Percentiles rank a stretch among this genome's conserved stretches.
These are phyloP conservation scores for Adenanthera pavonina DNA, from an alignment of 306 rosid species.

Conservation along the genomic window DNA sequence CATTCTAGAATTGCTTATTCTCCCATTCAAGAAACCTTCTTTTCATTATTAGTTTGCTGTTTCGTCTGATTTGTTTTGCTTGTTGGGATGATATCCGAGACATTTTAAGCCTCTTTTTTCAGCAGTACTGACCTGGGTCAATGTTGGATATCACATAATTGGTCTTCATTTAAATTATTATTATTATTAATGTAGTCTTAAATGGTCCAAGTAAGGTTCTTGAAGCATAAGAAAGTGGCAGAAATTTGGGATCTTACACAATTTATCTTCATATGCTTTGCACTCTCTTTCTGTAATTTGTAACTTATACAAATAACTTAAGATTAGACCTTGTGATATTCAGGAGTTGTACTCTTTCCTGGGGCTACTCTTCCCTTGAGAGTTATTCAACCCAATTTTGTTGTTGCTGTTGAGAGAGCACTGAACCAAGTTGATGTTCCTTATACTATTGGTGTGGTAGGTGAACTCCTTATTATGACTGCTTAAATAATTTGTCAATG, in stretches of 20 bases:
- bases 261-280: constrained; percentile 21
- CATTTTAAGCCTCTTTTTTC: constrained; percentile 19
- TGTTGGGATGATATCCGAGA: constrained; percentile 17
- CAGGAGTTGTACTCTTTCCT: constrained; percentile 95
- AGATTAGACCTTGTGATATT: constrained; percentile 35
- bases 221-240: neutral
- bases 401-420: constrained; percentile 75
- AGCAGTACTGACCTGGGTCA: neutral
- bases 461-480: constrained; percentile 47
- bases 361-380: constrained; percentile 90
- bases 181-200: constrained; percentile 7
- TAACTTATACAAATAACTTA: constrained; percentile 21
- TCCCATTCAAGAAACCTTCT: neutral
- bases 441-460: constrained; percentile 84
- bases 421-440: constrained; percentile 70
- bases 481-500: constrained; percentile 18
- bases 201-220: constrained; percentile 23
- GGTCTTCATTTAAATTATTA: constrained; percentile 7
- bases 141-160: constrained; percentile 21
- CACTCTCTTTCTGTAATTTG: constrained; percentile 13
- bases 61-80: neutral
- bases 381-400: constrained; percentile 66
- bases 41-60: neutral
- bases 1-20: neutral
- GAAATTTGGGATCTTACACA: neutral